Conservation (phyloP, 1,139 yeast species). For the Arxiozyma telluris region DNA sequence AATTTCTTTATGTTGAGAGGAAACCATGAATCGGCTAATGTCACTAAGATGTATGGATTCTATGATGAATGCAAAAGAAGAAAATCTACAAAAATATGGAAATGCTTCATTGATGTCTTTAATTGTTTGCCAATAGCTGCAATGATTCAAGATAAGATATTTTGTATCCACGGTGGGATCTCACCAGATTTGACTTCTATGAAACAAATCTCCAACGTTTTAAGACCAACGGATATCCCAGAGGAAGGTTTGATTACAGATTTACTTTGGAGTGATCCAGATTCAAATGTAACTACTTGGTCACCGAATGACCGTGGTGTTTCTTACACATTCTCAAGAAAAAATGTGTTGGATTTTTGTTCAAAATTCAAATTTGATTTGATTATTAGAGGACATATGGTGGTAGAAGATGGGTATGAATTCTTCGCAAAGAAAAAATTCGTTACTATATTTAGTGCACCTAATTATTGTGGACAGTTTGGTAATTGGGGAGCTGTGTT, state of each 20-base stretch:
- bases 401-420: slow-evolving; percentile 87
- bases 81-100: slow-evolving; percentile 62
- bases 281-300: slow-evolving; percentile 58
- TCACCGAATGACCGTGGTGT: slow-evolving; percentile 82
- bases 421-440: slow-evolving; percentile 68
- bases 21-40: slow-evolving; percentile 77
- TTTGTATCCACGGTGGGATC: slow-evolving; percentile 85
- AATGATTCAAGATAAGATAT: slow-evolving; percentile 71
- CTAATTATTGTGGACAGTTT: slow-evolving; percentile 87
- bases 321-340: slow-evolving; percentile 68
- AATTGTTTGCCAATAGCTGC: slow-evolving; percentile 84
- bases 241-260: slow-evolving; percentile 76
- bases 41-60: slow-evolving; percentile 78
- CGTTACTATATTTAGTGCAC: slow-evolving; percentile 81
- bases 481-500: slow-evolving; percentile 87
- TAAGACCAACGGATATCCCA: slow-evolving; percentile 82
- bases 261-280: slow-evolving; percentile 85
- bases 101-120: slow-evolving; percentile 68
- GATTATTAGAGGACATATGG: slow-evolving; percentile 85
- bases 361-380: slow-evolving; percentile 65
- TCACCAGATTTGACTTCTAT: slow-evolving; percentile 64
- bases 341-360: slow-evolving; percentile 65
- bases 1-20: slow-evolving; percentile 78
- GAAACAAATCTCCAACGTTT: slow-evolving; percentile 55
- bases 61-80: slow-evolving; percentile 84